phyloP scores from a whole-genome alignment of 2,329 filamentous ascomycete genomes.

The Colletotrichum sp. region DNA sequence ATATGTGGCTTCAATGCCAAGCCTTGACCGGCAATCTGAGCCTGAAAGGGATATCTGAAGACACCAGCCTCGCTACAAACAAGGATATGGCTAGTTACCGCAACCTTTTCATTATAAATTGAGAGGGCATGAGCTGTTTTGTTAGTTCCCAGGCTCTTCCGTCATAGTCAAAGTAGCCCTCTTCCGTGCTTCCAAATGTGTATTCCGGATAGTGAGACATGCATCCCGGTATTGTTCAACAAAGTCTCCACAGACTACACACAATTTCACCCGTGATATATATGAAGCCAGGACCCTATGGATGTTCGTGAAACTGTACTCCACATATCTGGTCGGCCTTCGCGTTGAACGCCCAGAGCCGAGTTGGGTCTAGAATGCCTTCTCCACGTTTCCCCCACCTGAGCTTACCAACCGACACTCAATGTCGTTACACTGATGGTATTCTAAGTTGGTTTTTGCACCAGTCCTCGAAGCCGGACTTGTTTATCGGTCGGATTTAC shows the following conservation, averaged over 20 bases:
- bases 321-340: neutral
- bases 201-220: no score
- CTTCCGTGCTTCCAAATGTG: accelerated
- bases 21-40: neutral
- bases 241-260: no score
- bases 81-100: no score
- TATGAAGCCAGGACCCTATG: accelerated
- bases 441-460: neutral
- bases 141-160: neutral
- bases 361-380: neutral
- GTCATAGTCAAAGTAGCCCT: no score
- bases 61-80: neutral
- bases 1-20: neutral
- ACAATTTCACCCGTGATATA: neutral
- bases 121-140: accelerated
- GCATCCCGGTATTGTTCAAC: no score
- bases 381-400: neutral
- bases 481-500: neutral
- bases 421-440: neutral
- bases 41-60: neutral
- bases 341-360: neutral
- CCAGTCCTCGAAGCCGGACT: neutral
- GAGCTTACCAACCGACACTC: neutral
- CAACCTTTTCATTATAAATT: accelerated
- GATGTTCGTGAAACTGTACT: neutral